Base-by-base conservation (phyloP, 2,329 filamentous ascomycete genomes). In the Sporothrix phasma region DNA sequence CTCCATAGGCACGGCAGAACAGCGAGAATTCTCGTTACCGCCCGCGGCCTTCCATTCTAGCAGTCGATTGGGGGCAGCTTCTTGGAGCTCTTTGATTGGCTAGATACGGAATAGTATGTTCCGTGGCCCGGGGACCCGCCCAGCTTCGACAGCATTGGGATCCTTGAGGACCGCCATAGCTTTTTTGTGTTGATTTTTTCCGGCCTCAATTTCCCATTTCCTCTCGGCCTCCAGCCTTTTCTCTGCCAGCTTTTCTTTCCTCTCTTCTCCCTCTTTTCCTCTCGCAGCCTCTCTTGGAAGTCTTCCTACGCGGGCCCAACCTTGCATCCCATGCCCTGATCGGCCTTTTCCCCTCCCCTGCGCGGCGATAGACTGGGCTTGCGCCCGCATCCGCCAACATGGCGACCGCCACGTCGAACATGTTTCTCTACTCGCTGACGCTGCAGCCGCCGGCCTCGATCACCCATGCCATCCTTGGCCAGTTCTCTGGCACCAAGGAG, bases 351-450 rank as follows among this genome's bases (percentile, higher is more conserved):
- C n/a, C 59, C 58, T 65, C 41, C 56, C 63, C 54, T 61, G 58
- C 58, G 58, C 58, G 58, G 58, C 58, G 58, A 46, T 45, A 34
- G 43, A 47, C 43, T 41, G 79, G 79, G 78, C 77, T 77, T 73
- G 74, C 76, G 73, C 72, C 76, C 72, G 73, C 73, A 59, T 62
- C 68, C 68, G 76, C 72, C 73, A 82, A 74, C 74, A 97, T 97
- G 94, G 93, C 94, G 80, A 96, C 92, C 75, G 51, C 68, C 53
- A 97, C 93, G 67, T 97, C 92, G 69, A 93, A 93, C 76, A 96
- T 97, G 91, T 97, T 97, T 76, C 87, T 99, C 79, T 99, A 99
- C 80, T 94, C 91, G 72, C 83, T 99, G 79, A 97, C 94, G 70
- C 88, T 99, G 73, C 92, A 97, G 78, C 88, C 90, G 70, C 90